Evolutionary conservation across 179 eudicot genomes (phyloP), one percentile per base, ranked within the genome.

Genomic region (Beta lomatogona): DNA sequence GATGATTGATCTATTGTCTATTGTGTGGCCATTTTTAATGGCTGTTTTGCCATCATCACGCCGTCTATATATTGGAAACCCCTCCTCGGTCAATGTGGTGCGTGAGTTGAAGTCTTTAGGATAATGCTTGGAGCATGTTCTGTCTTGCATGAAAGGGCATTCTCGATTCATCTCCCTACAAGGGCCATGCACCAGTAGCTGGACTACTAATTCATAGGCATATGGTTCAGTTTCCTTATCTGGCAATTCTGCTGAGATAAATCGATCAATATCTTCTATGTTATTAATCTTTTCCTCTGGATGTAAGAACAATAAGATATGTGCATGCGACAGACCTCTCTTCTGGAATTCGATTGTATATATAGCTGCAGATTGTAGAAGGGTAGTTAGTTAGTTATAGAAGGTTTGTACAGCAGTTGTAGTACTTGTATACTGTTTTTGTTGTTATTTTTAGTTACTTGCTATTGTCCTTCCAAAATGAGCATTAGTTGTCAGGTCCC

Each of bases 291-390:
- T 82, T 18, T 67, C 50, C 1, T 57, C 45, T 11, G 11, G 71
- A 25, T 31, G 28, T 1, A 86, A 5, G 18, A 58, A 76, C 0
- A 86, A 54, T 0, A 80, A 41, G 3, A 83, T 82, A 31, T 86
- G 82, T 44, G 83, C 83, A 71, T 86, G 88, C 3, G 72, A 79
- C 0, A 85, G 7, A 6, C 83, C 83, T n/a, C 86, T 80, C 36
- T 82, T 82, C 8, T 86, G 83, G 68, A 82, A 86, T 45, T 86
- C 82, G 10, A 86, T 58, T 1, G 82, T 76, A 54, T 86, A 83
- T 3, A 83, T 8, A 13, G 25, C 80, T 85, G 78, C 45, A 44
- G 21, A 12, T n/a, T 1, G 6, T 41, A 41, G 18, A 44, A 45
- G 2, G 12, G 8, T 25, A 1, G 13, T 66, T 66, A 66, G 44